Conservation (phyloP, 148 eudicot species). For the Vaccinium myrtillus region DNA sequence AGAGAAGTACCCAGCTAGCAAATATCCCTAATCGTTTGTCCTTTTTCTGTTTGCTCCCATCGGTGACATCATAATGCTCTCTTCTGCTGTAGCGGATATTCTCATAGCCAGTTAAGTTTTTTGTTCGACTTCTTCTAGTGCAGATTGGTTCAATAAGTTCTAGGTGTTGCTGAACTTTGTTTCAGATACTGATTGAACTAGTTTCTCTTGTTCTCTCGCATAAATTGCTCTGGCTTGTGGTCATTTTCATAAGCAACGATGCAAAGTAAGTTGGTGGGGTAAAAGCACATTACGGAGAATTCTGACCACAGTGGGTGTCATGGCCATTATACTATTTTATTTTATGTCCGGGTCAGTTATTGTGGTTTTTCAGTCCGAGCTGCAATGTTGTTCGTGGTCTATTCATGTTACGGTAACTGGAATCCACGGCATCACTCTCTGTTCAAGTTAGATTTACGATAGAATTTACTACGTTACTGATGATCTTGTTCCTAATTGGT, state of each 20-base stretch:
- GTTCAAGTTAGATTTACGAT: background rate
- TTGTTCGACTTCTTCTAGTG: background rate
- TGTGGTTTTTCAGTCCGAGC: background rate
- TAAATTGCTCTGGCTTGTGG: background rate
- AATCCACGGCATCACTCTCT: background rate
- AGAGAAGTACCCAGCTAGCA: background rate
- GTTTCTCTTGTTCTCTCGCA: background rate
- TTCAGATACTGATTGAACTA: too few relatives aligned
- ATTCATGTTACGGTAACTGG: background rate
- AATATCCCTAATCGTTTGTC: background rate
- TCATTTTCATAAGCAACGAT: background rate
- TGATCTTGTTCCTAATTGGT: background rate
- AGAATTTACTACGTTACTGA: background rate
- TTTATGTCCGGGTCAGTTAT: background rate
- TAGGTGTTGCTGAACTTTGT: background rate
- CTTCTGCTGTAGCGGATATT: background rate
- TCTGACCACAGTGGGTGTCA: background rate
- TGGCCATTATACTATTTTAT: too few relatives aligned
- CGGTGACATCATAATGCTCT: background rate
- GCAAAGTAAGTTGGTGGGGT: background rate
- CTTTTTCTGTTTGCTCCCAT: background rate
- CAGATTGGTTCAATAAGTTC: background rate
- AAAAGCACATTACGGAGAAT: background rate
- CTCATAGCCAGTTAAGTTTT: background rate
- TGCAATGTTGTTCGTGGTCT: background rate